Evolutionary conservation across 352 stramenopile species (phyloP), one percentile per base, ranked within the genome.

Genomic region (Globisporangium rhizosaccharum): DNA sequence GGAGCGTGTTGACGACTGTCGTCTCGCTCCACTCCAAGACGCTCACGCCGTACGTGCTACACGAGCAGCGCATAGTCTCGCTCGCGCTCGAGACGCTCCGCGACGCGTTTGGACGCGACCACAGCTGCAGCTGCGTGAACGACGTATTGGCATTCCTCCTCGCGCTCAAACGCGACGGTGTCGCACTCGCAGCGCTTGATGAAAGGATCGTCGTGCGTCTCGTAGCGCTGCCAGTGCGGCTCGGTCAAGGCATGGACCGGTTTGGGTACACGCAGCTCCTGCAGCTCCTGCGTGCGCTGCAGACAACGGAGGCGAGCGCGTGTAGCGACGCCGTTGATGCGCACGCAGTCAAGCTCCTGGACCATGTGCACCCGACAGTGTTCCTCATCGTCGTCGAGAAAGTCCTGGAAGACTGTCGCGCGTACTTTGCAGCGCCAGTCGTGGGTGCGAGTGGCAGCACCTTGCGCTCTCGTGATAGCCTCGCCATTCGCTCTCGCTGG

Each of bases 111-210:
- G 53, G 44, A 10, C 41, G 26, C 7, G 23, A 26, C 41, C 17
- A 48, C 12, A 41, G 41, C 14, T 7, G 8, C n/a, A 33, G 26
- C 25, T 59, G 44, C 30, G 53, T 52, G 28, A 52, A 44, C 30
- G 42, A 59, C 26, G 42, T 46, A 26, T 42, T 59, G 26, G 42
- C 23, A 30, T 52, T 59, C 42, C 26, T 59, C 8, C 20, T 42
- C 4, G 42, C 44, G 26, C 18, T 59, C 26, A 51, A 59, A 20
- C 23, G 51, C 26, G 26, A 52, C 53, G 20, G 42, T 11, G n/a
- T 41, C 11, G 23, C 26, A 6, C 53, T 59, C 42, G 30, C 44
- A 20, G 42, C 17, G 18, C 14, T 39, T 4, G 28, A 52, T 39
- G 25, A n/a, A 3, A 25, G 17, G 3, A 7, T 52, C 17, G 53